These are phyloP conservation scores for Abelmoschus esculentus DNA, from an alignment of 345 rosid species.

Conservation along the genomic window DNA sequence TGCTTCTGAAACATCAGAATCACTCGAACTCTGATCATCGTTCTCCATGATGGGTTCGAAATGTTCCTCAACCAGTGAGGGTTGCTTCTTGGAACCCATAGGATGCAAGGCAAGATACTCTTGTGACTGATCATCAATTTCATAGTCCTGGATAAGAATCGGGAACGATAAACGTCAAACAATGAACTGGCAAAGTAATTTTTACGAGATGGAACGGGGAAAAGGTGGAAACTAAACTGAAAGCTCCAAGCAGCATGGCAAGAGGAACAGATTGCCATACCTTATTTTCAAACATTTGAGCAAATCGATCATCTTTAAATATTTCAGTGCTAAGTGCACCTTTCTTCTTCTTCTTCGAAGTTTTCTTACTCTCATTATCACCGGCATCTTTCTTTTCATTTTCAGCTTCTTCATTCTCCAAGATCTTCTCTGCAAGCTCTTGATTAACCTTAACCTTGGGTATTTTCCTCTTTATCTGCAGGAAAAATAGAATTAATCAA, in stretches of 20 bases:
- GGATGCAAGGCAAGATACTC: slow-evolving; percentile 79
- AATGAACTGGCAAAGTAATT: not conserved
- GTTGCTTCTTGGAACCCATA: slow-evolving; percentile 47
- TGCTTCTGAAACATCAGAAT: slow-evolving; percentile 46
- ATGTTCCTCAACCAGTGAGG: slow-evolving; percentile 70
- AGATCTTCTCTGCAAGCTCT: slow-evolving; percentile 48
- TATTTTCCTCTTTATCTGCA: slow-evolving; percentile 55
- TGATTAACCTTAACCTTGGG: slow-evolving; percentile 81
- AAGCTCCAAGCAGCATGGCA: not conserved
- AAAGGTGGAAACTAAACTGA: not conserved
- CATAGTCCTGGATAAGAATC: slow-evolving; percentile 48
- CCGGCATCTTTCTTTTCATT: slow-evolving; percentile 39
- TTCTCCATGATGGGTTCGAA: slow-evolving; percentile 57
- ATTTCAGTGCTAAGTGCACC: slow-evolving; percentile 32
- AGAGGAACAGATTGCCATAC: slow-evolving; percentile 26
- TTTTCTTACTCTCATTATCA: slow-evolving; percentile 49
- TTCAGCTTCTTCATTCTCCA: slow-evolving; percentile 50
- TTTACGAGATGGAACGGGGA: not conserved
- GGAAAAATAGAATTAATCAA: slow-evolving; percentile 11
- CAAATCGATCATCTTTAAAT: slow-evolving; percentile 58
- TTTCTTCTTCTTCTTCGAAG: slow-evolving; percentile 72
- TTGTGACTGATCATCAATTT: slow-evolving; percentile 59
- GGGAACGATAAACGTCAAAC: slow-evolving; percentile 1
- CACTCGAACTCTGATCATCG: slow-evolving; percentile 40
- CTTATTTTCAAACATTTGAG: slow-evolving; percentile 43